A percentile compares a stretch with the other conserved stretches of the same genome.
phyloP scores from a whole-genome alignment of 768 basidiomycete species.

The Phallus indusiatus region DNA sequence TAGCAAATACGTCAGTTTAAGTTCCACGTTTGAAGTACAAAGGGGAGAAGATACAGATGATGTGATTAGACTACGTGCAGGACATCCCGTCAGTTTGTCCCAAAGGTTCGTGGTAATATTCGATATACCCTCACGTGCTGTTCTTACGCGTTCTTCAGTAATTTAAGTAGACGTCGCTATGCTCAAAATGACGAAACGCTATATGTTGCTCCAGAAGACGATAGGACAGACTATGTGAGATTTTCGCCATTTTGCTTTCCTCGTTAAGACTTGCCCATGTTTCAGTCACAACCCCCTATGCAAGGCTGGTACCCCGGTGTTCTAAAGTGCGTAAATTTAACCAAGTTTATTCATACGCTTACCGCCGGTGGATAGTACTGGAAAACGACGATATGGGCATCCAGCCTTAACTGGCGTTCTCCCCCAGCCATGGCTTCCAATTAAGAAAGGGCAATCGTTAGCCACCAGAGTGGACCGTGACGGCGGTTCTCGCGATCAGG shows the following conservation, averaged over 20 bases:
- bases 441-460: slow-evolving; percentile 72
- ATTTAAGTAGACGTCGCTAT: slow-evolving; percentile 79
- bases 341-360: not conserved
- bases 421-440: slow-evolving; percentile 89
- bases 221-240: slow-evolving; percentile 78
- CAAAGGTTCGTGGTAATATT: slow-evolving; percentile 52
- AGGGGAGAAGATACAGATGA: slow-evolving; percentile 81
- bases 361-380: slow-evolving; percentile 51
- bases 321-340: slow-evolving; percentile 51
- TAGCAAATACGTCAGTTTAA: slow-evolving; percentile 76
- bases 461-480: slow-evolving; percentile 37
- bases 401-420: slow-evolving; percentile 90
- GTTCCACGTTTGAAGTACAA: slow-evolving; percentile 82
- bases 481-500: slow-evolving; percentile 34
- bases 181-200: slow-evolving; percentile 89
- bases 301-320: slow-evolving; percentile 91
- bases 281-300: slow-evolving; percentile 92
- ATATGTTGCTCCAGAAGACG: slow-evolving; percentile 93
- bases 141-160: slow-evolving; percentile 31
- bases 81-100: slow-evolving; percentile 81
- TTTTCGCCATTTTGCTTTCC: not conserved
- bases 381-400: slow-evolving; percentile 88
- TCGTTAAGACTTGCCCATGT: slow-evolving; percentile 4
- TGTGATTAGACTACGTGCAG: slow-evolving; percentile 61
- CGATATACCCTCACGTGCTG: not conserved